A percentile compares a stretch with the other conserved stretches of the same genome.
These are phyloP conservation scores for Ambrosiella cleistominuta DNA, from an alignment of 2,329 filamentous ascomycete species.

Conservation along the genomic window DNA sequence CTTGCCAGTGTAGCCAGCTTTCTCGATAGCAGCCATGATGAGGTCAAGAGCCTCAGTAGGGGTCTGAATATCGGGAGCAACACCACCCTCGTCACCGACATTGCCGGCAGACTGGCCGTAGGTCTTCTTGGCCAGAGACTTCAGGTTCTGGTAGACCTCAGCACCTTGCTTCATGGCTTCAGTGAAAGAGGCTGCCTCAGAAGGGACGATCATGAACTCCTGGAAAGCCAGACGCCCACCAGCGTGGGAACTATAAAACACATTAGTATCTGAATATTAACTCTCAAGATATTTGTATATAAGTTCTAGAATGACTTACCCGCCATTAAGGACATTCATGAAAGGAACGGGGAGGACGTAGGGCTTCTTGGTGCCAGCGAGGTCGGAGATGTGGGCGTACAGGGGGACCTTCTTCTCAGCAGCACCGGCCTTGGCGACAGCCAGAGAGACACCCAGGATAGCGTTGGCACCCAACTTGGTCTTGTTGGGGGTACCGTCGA, in stretches of 20 bases:
- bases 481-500: constrained; percentile 76
- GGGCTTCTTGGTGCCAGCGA: constrained; percentile 79
- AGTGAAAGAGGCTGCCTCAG: constrained; percentile 72
- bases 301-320: constrained; percentile 22
- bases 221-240: constrained; percentile 91
- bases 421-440: constrained; percentile 73
- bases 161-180: constrained; percentile 93
- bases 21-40: constrained; percentile 84
- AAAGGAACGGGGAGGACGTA: constrained; percentile 81
- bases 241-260: constrained; percentile 62
- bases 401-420: constrained; percentile 77
- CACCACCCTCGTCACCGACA: constrained; percentile 98
- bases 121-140: constrained; percentile 95
- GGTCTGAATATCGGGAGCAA: constrained; percentile 96
- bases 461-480: constrained; percentile 76
- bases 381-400: constrained; percentile 74
- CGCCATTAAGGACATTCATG: constrained; percentile 84
- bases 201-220: constrained; percentile 90
- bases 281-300: not conserved
- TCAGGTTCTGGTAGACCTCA: constrained; percentile 97
- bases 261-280: not conserved
- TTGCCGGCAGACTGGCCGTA: constrained; percentile 98
- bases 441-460: constrained; percentile 70
- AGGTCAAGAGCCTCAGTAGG: constrained; percentile 92
- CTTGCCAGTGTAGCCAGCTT: constrained; percentile 88